These are phyloP conservation scores for Ogataea paraovalis DNA, from an alignment of 805 yeast species.

Conservation along the genomic window DNA sequence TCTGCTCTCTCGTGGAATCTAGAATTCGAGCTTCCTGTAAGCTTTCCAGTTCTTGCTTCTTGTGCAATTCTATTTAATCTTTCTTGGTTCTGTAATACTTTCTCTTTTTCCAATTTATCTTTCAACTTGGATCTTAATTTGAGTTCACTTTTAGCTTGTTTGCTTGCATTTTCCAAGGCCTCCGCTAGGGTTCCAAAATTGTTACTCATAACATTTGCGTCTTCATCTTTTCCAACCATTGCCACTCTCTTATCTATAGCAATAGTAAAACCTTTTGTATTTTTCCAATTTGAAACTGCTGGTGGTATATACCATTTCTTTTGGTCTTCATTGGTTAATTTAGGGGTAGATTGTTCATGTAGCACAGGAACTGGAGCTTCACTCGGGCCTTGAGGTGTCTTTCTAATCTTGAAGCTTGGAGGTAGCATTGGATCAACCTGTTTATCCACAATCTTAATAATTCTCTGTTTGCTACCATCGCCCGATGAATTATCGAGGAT, in stretches of 20 bases:
- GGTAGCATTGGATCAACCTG: conserved; percentile 86
- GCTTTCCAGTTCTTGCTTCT: conserved; percentile 35
- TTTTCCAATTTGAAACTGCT: conserved; percentile 92
- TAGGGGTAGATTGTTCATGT: conserved; percentile 50
- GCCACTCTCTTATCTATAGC: conserved; percentile 75
- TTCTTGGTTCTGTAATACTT: conserved; percentile 46
- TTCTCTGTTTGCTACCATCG: conserved; percentile 34
- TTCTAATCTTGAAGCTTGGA: conserved; percentile 65
- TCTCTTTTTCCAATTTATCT: conserved; percentile 46
- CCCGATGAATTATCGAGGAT: conserved; percentile 24
- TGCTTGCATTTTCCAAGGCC: conserved; percentile 70
- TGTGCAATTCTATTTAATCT: conserved; percentile 47
- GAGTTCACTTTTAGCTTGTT: conserved; percentile 54
- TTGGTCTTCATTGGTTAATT: conserved; percentile 66
- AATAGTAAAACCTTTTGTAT: conserved; percentile 84
- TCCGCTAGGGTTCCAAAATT: conserved; percentile 60
- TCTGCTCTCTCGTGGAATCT: conserved; percentile 9
- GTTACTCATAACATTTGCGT: conserved; percentile 42
- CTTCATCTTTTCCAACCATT: conserved; percentile 38
- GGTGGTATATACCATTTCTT: conserved; percentile 86
- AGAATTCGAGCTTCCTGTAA: background rate
- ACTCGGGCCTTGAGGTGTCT: conserved; percentile 65
- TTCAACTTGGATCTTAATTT: conserved; percentile 46
- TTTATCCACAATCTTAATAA: conserved; percentile 62
- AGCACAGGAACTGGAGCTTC: conserved; percentile 61